Conservation (phyloP, 306 rosid species). For the Myrica gale region DNA sequence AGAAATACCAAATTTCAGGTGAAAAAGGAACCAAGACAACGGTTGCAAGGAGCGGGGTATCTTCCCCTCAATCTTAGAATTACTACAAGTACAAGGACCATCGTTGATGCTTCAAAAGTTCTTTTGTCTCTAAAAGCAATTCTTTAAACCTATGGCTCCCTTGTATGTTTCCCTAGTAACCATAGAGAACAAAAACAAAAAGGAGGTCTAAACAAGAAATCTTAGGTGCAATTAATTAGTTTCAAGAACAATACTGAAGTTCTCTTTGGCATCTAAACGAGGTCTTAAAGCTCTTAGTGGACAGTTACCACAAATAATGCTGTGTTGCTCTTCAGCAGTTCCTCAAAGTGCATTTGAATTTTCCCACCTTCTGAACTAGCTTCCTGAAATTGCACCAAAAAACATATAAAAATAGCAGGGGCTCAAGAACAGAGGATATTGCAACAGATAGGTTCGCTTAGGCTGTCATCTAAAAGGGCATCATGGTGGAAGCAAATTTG, state of each 20-base stretch:
- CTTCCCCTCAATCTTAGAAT: not conserved
- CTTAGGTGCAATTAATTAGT: not conserved
- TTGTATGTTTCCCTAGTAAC: not conserved
- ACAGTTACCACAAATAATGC: slow-evolving; percentile 80
- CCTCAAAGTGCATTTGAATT: slow-evolving; percentile 91
- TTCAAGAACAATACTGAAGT: not conserved
- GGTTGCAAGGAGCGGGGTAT: not conserved
- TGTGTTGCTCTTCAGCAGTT: slow-evolving; percentile 89
- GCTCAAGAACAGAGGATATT: slow-evolving; percentile 16
- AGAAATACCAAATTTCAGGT: not conserved
- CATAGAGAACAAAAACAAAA: not conserved
- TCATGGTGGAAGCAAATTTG: not conserved
- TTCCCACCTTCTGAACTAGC: slow-evolving; percentile 92
- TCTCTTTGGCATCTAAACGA: not conserved
- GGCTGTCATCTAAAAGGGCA: slow-evolving; percentile 14
- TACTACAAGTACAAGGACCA: not conserved
- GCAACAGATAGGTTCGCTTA: not conserved
- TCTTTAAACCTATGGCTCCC: not conserved
- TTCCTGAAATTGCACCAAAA: slow-evolving; percentile 55
- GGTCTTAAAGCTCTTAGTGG: slow-evolving; percentile 16
- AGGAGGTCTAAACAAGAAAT: not conserved
- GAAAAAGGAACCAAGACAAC: not conserved
- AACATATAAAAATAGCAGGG: slow-evolving; percentile 22
- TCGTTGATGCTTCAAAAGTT: not conserved
- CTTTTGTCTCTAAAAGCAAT: not conserved